phyloP scores from a whole-genome alignment of 345 rosid genomes.

The Salix arbutifolia region DNA sequence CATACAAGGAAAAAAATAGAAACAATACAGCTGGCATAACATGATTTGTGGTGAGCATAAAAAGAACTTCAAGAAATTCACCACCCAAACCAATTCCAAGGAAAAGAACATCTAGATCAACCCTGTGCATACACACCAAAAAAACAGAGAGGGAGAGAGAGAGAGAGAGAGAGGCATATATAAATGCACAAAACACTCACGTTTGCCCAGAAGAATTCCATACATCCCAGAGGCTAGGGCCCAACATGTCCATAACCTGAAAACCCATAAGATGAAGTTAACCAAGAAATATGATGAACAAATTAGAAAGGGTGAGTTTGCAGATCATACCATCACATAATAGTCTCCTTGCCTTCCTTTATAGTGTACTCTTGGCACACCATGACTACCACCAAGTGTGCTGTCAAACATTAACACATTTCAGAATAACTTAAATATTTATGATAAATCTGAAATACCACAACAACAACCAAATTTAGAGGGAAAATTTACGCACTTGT shows the following conservation, averaged over 20 bases:
- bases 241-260: slow-evolving; percentile 36
- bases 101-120: background rate
- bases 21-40: background rate
- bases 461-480: background rate
- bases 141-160: background rate
- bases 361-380: slow-evolving; percentile 32
- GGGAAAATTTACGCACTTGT: slow-evolving; percentile 16
- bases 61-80: background rate
- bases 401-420: slow-evolving; percentile 37
- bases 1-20: background rate
- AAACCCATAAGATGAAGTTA: slow-evolving; percentile 9
- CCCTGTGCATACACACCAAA: background rate
- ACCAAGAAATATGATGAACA: background rate
- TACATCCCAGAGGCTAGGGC: slow-evolving; percentile 40
- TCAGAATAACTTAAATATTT: background rate
- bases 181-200: slow-evolving; percentile 17
- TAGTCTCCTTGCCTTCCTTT: slow-evolving; percentile 35
- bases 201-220: slow-evolving; percentile 30
- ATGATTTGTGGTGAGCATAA: background rate
- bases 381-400: slow-evolving; percentile 68
- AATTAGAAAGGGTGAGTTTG: slow-evolving; percentile 8
- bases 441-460: background rate
- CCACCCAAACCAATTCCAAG: background rate
- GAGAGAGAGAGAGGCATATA: background rate
- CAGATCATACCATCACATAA: slow-evolving; percentile 30